phyloP scores from a whole-genome alignment of 805 yeast species.

The Kurtzmaniella cleridarum region DNA sequence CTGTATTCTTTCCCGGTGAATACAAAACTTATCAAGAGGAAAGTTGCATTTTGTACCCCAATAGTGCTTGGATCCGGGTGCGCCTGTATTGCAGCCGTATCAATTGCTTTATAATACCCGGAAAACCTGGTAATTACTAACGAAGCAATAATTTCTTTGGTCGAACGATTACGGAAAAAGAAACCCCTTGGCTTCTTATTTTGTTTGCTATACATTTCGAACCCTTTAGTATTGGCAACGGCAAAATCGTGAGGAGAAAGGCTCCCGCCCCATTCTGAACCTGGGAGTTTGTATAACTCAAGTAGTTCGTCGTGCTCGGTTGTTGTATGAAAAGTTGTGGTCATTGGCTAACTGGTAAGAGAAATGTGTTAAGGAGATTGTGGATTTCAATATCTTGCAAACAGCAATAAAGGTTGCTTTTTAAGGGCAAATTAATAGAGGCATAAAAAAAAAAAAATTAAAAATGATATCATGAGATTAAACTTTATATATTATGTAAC shows the following conservation, averaged over 20 bases:
- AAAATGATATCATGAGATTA: too few species aligned
- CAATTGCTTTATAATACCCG: constrained; percentile 26
- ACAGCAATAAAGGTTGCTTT: background rate
- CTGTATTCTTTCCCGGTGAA: constrained; percentile 22
- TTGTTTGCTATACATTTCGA: constrained; percentile 8
- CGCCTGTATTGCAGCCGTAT: constrained; percentile 13
- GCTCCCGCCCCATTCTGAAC: constrained; percentile 13
- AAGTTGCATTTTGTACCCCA: constrained; percentile 28
- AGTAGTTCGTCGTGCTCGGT: constrained; percentile 13
- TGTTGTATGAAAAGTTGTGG: constrained; percentile 11
- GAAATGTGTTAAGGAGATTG: background rate
- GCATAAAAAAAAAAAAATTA: background rate
- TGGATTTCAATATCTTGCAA: background rate
- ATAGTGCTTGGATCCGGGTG: constrained; percentile 25
- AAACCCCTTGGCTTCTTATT: constrained; percentile 20
- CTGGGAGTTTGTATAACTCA: constrained; percentile 12
- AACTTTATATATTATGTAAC: too few species aligned
- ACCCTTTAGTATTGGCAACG: constrained; percentile 10
- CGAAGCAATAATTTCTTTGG: constrained; percentile 14
- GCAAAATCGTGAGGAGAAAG: constrained; percentile 19
- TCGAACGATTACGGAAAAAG: constrained; percentile 16
- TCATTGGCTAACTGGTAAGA: too few species aligned
- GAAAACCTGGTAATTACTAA: constrained; percentile 20
- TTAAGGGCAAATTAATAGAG: background rate
- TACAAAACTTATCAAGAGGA: constrained; percentile 22